Conservation (phyloP, 2,329 filamentous ascomycete species). For the Cladosporium sp. region DNA sequence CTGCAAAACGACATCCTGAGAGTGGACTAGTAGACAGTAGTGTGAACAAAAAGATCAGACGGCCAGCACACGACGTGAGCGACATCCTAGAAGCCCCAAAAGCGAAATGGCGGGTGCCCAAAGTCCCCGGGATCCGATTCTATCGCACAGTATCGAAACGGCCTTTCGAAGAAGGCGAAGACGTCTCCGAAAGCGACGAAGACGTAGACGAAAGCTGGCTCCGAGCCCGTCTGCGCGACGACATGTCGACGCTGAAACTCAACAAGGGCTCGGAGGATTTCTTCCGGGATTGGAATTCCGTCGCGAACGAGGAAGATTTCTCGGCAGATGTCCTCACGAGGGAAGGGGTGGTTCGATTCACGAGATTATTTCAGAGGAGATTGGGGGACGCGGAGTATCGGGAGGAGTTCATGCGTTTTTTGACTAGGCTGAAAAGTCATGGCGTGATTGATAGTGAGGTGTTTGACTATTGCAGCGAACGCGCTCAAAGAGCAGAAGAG, state of each 20-base stretch:
- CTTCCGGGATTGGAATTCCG: conserved; percentile 33
- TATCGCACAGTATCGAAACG: conserved; percentile 39
- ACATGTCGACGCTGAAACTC: conserved; percentile 23
- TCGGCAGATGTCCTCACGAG: conserved; percentile 30
- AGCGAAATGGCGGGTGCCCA: conserved; percentile 31
- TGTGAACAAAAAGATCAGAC: neutral
- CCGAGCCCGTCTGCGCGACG: conserved; percentile 26
- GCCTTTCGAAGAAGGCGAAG: conserved; percentile 33
- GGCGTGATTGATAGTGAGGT: conserved; percentile 6
- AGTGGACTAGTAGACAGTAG: neutral
- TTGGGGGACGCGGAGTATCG: conserved; percentile 27
- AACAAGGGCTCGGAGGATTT: conserved; percentile 29
- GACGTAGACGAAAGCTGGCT: conserved; percentile 38
- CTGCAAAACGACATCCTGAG: neutral
- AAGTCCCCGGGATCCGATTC: conserved; percentile 33
- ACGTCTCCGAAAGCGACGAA: conserved; percentile 41
- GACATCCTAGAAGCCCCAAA: conserved; percentile 8
- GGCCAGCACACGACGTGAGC: neutral
- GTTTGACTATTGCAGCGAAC: neutral
- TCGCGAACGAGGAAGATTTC: conserved; percentile 35
- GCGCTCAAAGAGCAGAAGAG: neutral
- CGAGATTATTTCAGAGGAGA: conserved; percentile 21
- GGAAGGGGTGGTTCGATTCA: conserved; percentile 38
- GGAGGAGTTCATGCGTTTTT: conserved; percentile 29
- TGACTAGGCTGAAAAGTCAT: conserved; percentile 24